phyloP scores from a whole-genome alignment of 768 basidiomycete species.

The Russula griseocarnosa region DNA sequence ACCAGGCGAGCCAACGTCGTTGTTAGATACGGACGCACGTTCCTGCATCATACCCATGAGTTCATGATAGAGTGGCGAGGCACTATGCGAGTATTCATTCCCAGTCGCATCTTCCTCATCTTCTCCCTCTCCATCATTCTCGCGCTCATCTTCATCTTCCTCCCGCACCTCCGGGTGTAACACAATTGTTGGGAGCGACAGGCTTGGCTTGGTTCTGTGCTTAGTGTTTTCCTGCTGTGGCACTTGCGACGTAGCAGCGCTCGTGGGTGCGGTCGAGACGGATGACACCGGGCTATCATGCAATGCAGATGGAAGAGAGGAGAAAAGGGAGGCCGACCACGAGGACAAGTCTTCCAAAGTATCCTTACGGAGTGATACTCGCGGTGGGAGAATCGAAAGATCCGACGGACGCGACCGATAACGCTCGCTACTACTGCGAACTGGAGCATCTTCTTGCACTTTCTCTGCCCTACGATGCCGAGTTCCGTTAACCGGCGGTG shows the following conservation, averaged over 20 bases:
- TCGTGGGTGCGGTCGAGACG: background rate
- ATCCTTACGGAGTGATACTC: constrained; percentile 27
- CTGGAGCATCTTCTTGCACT: background rate
- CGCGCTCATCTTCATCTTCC: constrained; percentile 5
- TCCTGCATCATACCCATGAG: constrained; percentile 31
- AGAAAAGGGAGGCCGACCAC: constrained; percentile 28
- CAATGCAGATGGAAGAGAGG: constrained; percentile 23
- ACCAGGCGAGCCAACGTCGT: background rate
- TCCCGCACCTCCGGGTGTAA: constrained; percentile 12
- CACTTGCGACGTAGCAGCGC: background rate
- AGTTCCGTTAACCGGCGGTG: background rate
- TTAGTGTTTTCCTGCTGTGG: background rate
- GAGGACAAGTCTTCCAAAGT: constrained; percentile 25
- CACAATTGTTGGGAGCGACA: constrained; percentile 23
- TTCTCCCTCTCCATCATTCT: background rate
- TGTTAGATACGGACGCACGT: background rate
- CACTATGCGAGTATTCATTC: constrained; percentile 12
- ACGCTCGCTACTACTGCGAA: background rate
- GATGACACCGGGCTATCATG: constrained; percentile 11
- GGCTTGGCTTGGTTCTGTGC: constrained; percentile 4
- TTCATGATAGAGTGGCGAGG: constrained; percentile 28
- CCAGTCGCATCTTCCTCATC: background rate
- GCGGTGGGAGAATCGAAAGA: constrained; percentile 27
- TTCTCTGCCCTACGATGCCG: background rate
- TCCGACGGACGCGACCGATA: constrained; percentile 4